These are phyloP conservation scores for Dovyalis caffra DNA, from an alignment of 345 rosid genomes.

Conservation along the genomic window DNA sequence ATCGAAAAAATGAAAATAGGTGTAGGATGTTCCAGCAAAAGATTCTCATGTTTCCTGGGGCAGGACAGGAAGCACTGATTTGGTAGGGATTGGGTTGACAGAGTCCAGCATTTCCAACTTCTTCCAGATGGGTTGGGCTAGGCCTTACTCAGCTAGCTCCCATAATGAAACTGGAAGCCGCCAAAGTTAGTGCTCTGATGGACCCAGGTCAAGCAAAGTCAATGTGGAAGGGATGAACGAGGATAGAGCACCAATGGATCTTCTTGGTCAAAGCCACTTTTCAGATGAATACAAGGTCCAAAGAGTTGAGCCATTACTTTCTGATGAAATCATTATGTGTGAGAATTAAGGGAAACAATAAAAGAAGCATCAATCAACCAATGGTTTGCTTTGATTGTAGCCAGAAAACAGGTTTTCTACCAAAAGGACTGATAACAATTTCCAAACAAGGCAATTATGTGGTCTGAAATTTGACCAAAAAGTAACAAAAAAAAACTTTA, in stretches of 20 bases:
- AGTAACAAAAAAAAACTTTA: background rate
- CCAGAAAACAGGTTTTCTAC: background rate
- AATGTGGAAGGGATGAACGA: background rate
- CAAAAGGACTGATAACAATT: no score
- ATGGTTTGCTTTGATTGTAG: background rate
- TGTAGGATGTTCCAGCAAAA: background rate
- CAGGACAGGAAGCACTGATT: background rate
- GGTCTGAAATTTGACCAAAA: no score
- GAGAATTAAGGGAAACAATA: background rate
- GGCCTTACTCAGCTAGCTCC: background rate
- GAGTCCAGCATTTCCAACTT: background rate
- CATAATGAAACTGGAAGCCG: no score
- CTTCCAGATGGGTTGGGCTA: background rate
- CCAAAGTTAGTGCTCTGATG: no score
- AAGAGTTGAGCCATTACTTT: background rate
- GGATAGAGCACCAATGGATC: background rate
- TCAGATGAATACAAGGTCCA: background rate
- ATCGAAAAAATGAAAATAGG: no score
- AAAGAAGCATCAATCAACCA: conserved; percentile 3
- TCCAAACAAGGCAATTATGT: no score
- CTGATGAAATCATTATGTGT: background rate
- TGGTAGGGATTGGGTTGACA: background rate
- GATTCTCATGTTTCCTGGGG: background rate
- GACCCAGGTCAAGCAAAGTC: background rate
- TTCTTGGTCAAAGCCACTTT: background rate